A percentile compares a stretch with the other conserved stretches of the same genome.
These are phyloP conservation scores for Eucalyptus pauciflora DNA, from an alignment of 345 rosid species.

Conservation along the genomic window DNA sequence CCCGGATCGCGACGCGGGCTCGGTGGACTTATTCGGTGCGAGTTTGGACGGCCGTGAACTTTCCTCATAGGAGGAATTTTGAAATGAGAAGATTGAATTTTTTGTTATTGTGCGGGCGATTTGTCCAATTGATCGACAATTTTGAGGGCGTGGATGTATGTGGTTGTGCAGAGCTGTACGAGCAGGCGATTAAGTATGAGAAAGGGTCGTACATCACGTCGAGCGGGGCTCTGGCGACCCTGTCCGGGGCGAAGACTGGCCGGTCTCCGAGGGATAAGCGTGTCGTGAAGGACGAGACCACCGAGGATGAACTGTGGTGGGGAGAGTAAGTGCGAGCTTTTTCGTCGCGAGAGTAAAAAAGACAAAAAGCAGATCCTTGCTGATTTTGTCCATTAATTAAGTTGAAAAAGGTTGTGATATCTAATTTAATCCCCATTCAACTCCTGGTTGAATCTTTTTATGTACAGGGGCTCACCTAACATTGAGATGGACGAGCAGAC, in stretches of 20 bases:
- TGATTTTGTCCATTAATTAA: background rate
- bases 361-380: background rate
- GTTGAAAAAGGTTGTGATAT: background rate
- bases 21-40: background rate
- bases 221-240: slow-evolving; percentile 83
- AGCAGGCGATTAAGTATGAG: slow-evolving; percentile 87
- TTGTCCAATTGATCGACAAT: background rate
- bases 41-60: background rate
- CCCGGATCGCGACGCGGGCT: background rate
- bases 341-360: background rate
- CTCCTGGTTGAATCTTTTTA: background rate
- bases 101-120: background rate
- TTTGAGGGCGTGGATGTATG: background rate
- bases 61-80: background rate
- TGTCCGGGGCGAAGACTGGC: slow-evolving; percentile 95
- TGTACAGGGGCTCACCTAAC: slow-evolving; percentile 86
- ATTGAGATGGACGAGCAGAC: slow-evolving; percentile 98
- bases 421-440: background rate
- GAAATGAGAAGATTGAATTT: background rate
- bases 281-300: slow-evolving; percentile 65
- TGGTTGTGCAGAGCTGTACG: slow-evolving; percentile 63
- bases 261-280: slow-evolving; percentile 93
- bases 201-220: slow-evolving; percentile 85
- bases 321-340: slow-evolving; percentile 60
- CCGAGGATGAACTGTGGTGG: slow-evolving; percentile 90